Evolutionary conservation across 1,139 yeast species (phyloP).

Genomic region (Meyerozyma sp.): DNA sequence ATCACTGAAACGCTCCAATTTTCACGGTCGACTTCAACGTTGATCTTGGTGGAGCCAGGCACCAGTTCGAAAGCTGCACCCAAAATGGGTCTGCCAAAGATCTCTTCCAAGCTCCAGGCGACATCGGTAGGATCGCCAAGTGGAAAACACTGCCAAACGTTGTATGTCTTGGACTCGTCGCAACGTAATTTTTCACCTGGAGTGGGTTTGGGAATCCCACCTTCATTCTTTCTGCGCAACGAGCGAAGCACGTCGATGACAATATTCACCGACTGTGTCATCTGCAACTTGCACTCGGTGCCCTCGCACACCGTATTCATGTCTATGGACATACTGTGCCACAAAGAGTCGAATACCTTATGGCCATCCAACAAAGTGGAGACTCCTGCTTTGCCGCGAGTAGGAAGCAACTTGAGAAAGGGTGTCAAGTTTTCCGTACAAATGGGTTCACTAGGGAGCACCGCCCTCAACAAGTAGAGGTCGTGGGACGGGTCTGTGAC

Average conservation of each 20-base stretch:
- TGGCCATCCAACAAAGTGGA: constrained; percentile 91
- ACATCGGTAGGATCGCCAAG: constrained; percentile 48
- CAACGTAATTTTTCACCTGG: constrained; percentile 68
- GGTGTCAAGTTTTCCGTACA: constrained; percentile 98
- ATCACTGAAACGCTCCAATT: constrained; percentile 42
- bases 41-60: constrained; percentile 32
- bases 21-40: constrained; percentile 37
- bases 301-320: constrained; percentile 51
- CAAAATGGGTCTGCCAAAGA: constrained; percentile 63
- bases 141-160: constrained; percentile 76
- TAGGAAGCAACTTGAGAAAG: constrained; percentile 81
- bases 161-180: constrained; percentile 52
- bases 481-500: constrained; percentile 25
- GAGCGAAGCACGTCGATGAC: constrained; percentile 71
- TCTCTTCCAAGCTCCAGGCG: constrained; percentile 51
- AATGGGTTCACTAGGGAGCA: constrained; percentile 91
- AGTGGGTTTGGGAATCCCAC: constrained; percentile 78
- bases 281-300: constrained; percentile 41
- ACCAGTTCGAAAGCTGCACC: constrained; percentile 57
- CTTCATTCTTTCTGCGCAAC: constrained; percentile 49
- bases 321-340: constrained; percentile 94
- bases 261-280: constrained; percentile 70
- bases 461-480: constrained; percentile 67
- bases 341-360: constrained; percentile 84
- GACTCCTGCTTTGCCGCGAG: constrained; percentile 88